These are phyloP conservation scores for Heterobasidion parviporum DNA, from an alignment of 1,284 basidiomycete genomes.

Conservation along the genomic window DNA sequence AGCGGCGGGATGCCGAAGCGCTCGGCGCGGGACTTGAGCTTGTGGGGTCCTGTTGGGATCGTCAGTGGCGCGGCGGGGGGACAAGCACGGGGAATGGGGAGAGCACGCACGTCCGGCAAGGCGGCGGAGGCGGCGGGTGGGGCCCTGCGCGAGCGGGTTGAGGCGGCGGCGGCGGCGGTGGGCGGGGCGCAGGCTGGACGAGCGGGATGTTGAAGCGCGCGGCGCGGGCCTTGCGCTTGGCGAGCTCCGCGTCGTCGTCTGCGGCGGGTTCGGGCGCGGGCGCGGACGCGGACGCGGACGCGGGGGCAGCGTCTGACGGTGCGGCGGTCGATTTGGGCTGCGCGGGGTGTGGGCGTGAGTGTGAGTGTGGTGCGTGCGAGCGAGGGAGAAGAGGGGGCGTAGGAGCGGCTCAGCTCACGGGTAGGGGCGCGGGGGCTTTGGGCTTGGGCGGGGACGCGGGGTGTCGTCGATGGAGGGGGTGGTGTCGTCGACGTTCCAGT, in stretches of 20 bases:
- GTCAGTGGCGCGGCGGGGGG: neutral
- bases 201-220: constrained; percentile 63
- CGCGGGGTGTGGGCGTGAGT: neutral
- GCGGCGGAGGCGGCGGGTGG: constrained; percentile 17
- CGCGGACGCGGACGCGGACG: neutral
- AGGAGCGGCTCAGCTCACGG: neutral
- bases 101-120: neutral
- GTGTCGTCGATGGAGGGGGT: neutral
- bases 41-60: constrained; percentile 32
- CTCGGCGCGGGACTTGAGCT: constrained; percentile 38
- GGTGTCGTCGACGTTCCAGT: constrained; percentile 2
- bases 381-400: neutral
- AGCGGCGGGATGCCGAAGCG: constrained; percentile 36
- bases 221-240: constrained; percentile 53
- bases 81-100: constrained; percentile 1
- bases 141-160: constrained; percentile 10
- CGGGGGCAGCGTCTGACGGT: neutral
- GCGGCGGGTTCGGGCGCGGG: neutral
- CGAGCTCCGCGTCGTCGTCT: constrained; percentile 37
- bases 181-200: constrained; percentile 31
- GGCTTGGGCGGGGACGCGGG: neutral
- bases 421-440: neutral
- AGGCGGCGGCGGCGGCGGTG: constrained; percentile 7
- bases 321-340: neutral
- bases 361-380: neutral